Evolutionary conservation across 2,329 filamentous ascomycete genomes (phyloP), one percentile per base, ranked within the genome.

Genomic region (Trichoderma afroharzianum): DNA sequence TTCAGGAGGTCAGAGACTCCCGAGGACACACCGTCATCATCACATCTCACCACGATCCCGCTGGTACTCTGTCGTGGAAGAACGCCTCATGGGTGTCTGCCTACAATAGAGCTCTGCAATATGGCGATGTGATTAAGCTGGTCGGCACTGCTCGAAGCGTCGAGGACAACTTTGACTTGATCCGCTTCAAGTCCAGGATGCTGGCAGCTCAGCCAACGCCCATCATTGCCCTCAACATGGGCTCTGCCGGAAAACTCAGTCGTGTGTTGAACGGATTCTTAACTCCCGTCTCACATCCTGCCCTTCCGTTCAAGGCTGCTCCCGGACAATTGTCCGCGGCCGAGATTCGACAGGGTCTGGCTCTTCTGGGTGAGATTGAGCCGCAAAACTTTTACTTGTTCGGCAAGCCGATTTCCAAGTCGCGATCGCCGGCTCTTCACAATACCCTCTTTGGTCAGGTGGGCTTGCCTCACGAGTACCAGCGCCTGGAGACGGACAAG

Each of bases 181-280:
- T 90, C 53, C 88, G 88, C 63, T 99, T 99, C 88, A 95, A 93
- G 83, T 83, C 86, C 26, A 91, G 88, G 83, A 94, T 95, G 82
- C 85, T 89, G 47, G 84, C 87, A 28, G 88, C 92, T 1, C 92
- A 97, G 78, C 86, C 92, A 68, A 90, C 90, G n/a, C 95, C 95
- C 1, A 83, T 99, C 70, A 98, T 99, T 76, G 94, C 93, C 1
- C 92, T 99, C 79, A 99, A 99, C 82, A 98, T 99, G 95, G 95
- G 95, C 33, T 85, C 89, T 62, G 85, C 88, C 30, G 96, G 96
- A 63, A 96, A 97, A 83, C 87, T 98, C 55, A 97, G 94, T 78
- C 91, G 96, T 39, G 91, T 99, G 58, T 84, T 97, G 72, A 99
- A 99, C 81, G 86, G 88, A 33, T 98, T 98, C 85, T 90, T 99